These are phyloP conservation scores for Parastagonospora nodorum DNA, from an alignment of 2,329 filamentous ascomycete species.

Conservation along the genomic window DNA sequence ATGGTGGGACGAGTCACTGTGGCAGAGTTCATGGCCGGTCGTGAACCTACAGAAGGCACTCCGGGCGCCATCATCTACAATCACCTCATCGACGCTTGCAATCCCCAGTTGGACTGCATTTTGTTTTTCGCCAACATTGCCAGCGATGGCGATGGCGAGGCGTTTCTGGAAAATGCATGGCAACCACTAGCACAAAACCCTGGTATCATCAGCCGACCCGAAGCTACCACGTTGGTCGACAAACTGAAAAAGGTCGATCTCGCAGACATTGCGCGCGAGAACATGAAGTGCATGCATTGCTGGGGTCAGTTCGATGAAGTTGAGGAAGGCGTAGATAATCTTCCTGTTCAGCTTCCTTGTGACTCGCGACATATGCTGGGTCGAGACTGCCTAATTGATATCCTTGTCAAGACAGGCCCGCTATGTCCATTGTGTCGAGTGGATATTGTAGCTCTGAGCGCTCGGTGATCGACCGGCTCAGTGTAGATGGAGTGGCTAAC, in stretches of 20 bases:
- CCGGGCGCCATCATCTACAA: background rate
- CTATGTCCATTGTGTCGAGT: slow-evolving; percentile 2
- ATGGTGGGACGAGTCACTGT: background rate
- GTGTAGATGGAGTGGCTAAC: background rate
- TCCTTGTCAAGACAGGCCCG: background rate
- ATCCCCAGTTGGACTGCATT: background rate
- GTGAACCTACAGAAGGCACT: background rate
- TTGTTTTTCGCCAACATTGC: background rate
- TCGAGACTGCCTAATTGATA: background rate
- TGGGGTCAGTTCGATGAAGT: slow-evolving; percentile 1
- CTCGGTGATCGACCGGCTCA: background rate
- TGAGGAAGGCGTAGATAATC: background rate
- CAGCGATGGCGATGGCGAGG: background rate
- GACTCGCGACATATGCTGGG: background rate
- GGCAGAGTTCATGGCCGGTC: background rate
- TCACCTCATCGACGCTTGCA: background rate
- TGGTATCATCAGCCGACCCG: background rate
- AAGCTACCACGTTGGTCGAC: background rate
- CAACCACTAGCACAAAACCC: background rate
- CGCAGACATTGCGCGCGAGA: background rate
- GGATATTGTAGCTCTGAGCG: background rate
- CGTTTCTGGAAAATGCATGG: background rate
- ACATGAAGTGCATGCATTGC: background rate
- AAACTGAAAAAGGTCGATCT: background rate
- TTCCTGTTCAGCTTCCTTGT: background rate